These are phyloP conservation scores for Sporothrix pseudoabietina DNA, from an alignment of 2,329 filamentous ascomycete genomes.

Conservation along the genomic window DNA sequence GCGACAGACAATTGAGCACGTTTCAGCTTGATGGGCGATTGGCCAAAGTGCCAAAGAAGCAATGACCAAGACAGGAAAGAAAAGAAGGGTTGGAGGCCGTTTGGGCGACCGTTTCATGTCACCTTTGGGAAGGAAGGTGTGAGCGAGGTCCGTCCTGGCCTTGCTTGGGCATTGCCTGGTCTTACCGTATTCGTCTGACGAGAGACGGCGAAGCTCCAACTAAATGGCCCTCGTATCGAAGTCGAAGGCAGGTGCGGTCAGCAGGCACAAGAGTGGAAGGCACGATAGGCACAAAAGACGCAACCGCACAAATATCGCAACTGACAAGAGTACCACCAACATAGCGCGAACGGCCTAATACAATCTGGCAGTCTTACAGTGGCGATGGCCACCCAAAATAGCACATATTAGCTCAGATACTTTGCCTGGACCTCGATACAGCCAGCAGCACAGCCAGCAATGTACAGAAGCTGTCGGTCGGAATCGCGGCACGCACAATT, in stretches of 20 bases:
- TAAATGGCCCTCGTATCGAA: not conserved
- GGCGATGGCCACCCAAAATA: not conserved
- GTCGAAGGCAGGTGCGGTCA: not conserved
- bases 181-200: not conserved
- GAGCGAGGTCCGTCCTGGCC: not conserved
- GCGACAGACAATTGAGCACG: constrained; percentile 24
- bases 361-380: not conserved
- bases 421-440: not conserved
- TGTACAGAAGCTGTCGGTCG: constrained; percentile 7
- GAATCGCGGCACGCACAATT: constrained; percentile 20
- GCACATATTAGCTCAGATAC: not conserved
- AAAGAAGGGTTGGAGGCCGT: not conserved
- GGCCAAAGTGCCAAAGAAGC: not conserved
- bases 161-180: not conserved
- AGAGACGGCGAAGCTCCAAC: not conserved
- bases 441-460: not conserved
- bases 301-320: constrained; percentile 8
- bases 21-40: constrained; percentile 19
- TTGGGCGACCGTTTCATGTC: constrained; percentile 13
- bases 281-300: not conserved
- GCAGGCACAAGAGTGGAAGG: not conserved
- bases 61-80: not conserved
- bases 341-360: not conserved
- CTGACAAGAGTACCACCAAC: not conserved
- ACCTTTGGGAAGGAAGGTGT: not conserved